Evolutionary conservation across 2,329 filamentous ascomycete species (phyloP).

Genomic region (Exserohilum turcica): DNA sequence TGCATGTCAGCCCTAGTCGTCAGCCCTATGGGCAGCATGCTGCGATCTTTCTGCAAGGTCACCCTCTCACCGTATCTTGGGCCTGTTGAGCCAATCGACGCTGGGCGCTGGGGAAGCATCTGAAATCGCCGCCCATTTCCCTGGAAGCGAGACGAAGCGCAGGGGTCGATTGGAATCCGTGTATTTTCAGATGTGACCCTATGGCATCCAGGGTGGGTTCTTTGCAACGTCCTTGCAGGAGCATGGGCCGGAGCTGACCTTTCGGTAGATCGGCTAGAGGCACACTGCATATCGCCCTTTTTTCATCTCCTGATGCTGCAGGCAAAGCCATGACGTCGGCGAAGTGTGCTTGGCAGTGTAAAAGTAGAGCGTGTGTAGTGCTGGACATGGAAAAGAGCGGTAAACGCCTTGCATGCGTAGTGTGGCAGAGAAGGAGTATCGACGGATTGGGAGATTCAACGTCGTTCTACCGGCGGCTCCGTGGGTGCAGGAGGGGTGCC

Average conservation of each 20-base stretch:
- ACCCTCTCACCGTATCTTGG: constrained; percentile 33
- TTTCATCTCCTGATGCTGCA: constrained; percentile 2
- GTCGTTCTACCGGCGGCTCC: neutral
- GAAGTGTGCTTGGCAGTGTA: neutral
- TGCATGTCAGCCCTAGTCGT: constrained; percentile 22
- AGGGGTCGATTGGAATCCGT: constrained; percentile 2
- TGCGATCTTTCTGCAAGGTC: constrained; percentile 18
- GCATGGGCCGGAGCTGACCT: constrained; percentile 3
- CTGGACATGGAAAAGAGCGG: neutral
- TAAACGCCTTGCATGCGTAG: constrained; percentile 1
- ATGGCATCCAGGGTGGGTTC: neutral
- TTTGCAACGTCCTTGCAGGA: constrained; percentile 2
- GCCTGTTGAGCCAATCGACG: constrained; percentile 1
- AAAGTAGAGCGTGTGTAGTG: neutral
- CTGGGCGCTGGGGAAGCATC: neutral
- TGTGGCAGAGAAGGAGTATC: neutral
- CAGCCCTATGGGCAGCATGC: constrained; percentile 32
- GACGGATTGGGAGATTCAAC: neutral
- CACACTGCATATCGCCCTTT: neutral
- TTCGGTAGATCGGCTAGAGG: neutral
- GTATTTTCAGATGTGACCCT: neutral
- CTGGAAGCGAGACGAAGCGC: neutral
- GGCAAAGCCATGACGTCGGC: neutral
- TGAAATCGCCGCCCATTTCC: neutral
- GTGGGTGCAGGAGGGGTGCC: neutral